phyloP scores from a whole-genome alignment of 2,329 filamentous ascomycete species.

The Aspergillus unguis region DNA sequence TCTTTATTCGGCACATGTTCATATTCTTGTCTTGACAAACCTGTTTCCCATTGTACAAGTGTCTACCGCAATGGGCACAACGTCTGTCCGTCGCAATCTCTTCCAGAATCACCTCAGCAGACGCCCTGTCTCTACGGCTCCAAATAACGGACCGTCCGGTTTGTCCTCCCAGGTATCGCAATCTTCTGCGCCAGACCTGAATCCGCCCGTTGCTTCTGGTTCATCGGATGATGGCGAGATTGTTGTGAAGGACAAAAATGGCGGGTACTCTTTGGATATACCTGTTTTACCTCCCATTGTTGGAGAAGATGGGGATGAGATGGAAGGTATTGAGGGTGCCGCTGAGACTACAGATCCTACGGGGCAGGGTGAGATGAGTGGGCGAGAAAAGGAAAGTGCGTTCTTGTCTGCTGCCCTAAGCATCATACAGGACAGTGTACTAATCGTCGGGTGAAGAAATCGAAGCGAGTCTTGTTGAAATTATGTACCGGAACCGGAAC shows the following conservation, averaged over 20 bases:
- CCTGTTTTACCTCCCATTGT: conserved; percentile 39
- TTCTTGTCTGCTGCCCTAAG: not conserved
- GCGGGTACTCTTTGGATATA: conserved; percentile 48
- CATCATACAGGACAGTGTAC: not conserved
- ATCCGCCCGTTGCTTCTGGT: conserved; percentile 19
- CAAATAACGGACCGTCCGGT: conserved; percentile 19
- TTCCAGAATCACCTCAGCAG: conserved; percentile 45
- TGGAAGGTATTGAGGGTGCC: conserved; percentile 50
- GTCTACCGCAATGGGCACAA: conserved; percentile 24
- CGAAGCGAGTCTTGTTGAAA: conserved; percentile 44
- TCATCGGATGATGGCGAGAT: conserved; percentile 45
- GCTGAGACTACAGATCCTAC: conserved; percentile 54
- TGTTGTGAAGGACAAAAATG: conserved; percentile 49
- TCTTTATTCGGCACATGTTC: not conserved
- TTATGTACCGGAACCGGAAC: conserved; percentile 40
- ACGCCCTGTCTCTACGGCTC: conserved; percentile 34
- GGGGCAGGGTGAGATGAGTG: conserved; percentile 32
- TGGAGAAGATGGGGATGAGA: conserved; percentile 40
- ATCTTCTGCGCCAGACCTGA: conserved; percentile 21
- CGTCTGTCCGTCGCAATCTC: conserved; percentile 43
- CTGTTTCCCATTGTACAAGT: not conserved
- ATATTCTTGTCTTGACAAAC: not conserved
- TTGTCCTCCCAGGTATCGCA: conserved; percentile 25
- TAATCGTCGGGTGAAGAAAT: conserved; percentile 36
- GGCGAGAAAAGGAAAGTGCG: conserved; percentile 42